Conservation (phyloP, 179 eudicot species). For the Camellia oleifera region DNA sequence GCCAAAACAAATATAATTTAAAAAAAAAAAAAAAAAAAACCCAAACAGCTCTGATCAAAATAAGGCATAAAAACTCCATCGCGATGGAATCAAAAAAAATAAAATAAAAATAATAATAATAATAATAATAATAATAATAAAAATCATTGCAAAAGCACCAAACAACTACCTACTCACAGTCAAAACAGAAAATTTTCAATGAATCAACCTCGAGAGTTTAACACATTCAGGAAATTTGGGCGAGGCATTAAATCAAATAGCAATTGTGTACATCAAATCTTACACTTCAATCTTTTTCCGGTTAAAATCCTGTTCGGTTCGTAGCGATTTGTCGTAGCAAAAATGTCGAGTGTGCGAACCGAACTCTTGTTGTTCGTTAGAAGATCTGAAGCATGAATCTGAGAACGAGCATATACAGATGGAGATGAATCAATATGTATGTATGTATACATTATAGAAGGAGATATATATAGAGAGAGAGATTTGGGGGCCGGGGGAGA, state of each 20-base stretch:
- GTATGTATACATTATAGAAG: no score
- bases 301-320: background rate
- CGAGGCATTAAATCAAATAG: conserved; percentile 15
- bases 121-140: background rate
- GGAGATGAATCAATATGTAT: no score
- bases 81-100: no score
- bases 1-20: no score
- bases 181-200: background rate
- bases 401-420: no score
- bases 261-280: background rate
- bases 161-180: background rate
- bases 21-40: background rate
- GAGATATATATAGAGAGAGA: no score
- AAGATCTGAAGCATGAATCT: no score
- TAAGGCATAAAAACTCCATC: background rate
- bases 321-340: background rate
- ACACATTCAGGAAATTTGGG: background rate
- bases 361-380: no score
- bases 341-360: background rate
- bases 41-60: background rate
- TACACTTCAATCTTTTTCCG: background rate
- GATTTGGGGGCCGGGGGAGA: no score
- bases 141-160: background rate
- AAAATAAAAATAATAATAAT: background rate
- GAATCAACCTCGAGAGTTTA: background rate